Percentiles rank a stretch among this genome's conserved stretches.
Evolutionary conservation across 306 rosid genomes (phyloP).

Genomic region (Crataegus laevigata): DNA sequence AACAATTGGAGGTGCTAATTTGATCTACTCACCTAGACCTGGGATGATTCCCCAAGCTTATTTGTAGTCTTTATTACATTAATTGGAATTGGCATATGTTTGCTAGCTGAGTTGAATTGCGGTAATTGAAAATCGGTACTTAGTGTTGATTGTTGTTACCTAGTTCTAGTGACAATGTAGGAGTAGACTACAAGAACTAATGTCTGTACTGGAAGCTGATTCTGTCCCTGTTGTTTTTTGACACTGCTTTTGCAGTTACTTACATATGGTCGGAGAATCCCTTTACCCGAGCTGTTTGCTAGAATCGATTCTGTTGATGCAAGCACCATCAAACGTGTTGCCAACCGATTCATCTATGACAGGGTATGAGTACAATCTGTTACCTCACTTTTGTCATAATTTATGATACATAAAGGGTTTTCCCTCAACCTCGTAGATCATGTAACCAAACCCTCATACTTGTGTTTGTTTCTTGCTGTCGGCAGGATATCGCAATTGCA

Average conservation of each 20-base stretch:
- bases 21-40: not conserved
- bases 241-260: constrained; percentile 44
- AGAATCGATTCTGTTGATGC: constrained; percentile 91
- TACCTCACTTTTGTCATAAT: no score
- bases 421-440: not conserved
- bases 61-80: not conserved
- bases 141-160: not conserved
- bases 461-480: not conserved
- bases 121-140: not conserved
- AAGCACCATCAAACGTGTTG: constrained; percentile 85
- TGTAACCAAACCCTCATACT: not conserved
- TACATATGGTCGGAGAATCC: constrained; percentile 89
- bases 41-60: not conserved
- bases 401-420: not conserved
- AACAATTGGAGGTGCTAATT: not conserved
- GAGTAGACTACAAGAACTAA: not conserved
- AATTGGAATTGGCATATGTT: not conserved
- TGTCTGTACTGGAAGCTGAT: not conserved
- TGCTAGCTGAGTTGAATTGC: no score
- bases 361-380: constrained; percentile 37
- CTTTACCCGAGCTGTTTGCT: constrained; percentile 87
- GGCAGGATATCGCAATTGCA: constrained; percentile 83
- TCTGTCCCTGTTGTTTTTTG: not conserved
- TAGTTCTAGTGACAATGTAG: not conserved
- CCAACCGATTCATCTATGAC: constrained; percentile 86